Conservation (phyloP, 129 eudicot species). For the Scalesia atractyloides region DNA sequence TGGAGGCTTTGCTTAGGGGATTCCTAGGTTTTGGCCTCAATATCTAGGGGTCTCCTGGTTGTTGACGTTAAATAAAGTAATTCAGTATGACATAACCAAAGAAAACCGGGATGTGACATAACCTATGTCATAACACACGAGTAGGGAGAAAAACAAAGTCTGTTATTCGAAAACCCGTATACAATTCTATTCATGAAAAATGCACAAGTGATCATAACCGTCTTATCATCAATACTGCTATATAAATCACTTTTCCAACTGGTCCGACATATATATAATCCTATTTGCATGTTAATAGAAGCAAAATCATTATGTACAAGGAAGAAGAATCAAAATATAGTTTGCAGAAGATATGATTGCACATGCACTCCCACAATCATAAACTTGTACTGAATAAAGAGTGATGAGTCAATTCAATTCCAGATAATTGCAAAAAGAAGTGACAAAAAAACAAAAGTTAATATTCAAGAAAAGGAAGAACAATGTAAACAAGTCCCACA, state of each 20-base stretch:
- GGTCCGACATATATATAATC: background rate
- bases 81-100: no score
- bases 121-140: background rate
- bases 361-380: slow-evolving; percentile 16
- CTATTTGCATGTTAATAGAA: background rate
- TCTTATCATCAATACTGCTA: background rate
- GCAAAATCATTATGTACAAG: background rate
- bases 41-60: no score
- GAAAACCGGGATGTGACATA: no score
- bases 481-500: slow-evolving; percentile 20
- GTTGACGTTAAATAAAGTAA: no score
- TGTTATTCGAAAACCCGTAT: no score
- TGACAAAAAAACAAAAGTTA: slow-evolving; percentile 17
- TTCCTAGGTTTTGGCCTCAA: no score
- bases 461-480: background rate
- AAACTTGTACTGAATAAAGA: slow-evolving; percentile 7
- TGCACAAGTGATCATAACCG: slow-evolving; percentile 3
- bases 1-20: no score
- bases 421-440: slow-evolving; percentile 20
- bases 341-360: slow-evolving; percentile 15
- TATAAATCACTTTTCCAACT: background rate
- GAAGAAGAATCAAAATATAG: slow-evolving; percentile 13
- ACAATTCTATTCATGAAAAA: background rate
- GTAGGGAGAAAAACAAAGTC: background rate
- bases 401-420: slow-evolving; percentile 15